Conservation (phyloP, 805 yeast species). For the Starmerella riodocensis region DNA sequence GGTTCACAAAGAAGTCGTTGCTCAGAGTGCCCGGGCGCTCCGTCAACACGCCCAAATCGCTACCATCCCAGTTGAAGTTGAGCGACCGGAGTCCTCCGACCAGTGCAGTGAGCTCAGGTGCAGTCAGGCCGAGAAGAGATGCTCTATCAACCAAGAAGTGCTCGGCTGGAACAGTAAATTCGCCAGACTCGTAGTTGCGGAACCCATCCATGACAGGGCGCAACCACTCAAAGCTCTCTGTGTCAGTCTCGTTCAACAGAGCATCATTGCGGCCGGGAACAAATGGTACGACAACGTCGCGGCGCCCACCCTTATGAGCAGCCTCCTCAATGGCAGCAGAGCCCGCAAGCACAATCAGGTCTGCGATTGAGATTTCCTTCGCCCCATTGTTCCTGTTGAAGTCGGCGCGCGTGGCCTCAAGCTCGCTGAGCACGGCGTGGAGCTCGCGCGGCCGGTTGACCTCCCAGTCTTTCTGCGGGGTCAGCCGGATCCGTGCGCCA, state of each 20-base stretch:
- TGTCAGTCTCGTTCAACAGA: conserved; percentile 9
- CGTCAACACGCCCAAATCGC: conserved; percentile 14
- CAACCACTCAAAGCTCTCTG: conserved; percentile 13
- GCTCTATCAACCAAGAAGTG: conserved; percentile 16
- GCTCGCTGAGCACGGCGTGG: conserved; percentile 5
- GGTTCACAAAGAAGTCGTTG: conserved; percentile 16
- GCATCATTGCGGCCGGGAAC: conserved; percentile 17
- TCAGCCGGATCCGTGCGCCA: conserved; percentile 17
- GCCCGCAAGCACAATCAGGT: conserved; percentile 16
- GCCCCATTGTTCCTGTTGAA: conserved; percentile 8
- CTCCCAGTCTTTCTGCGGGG: conserved; percentile 18
- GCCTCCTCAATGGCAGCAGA: conserved; percentile 14
- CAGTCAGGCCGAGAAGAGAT: conserved; percentile 10
- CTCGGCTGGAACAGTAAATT: conserved; percentile 12
- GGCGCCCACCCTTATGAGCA: conserved; percentile 8
- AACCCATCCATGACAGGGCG: conserved; percentile 18
- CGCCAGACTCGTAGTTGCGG: conserved; percentile 15
- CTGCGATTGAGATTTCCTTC: conserved; percentile 14
- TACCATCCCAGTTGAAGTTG: conserved; percentile 14
- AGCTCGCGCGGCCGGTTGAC: conserved; percentile 17
- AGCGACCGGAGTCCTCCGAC: conserved; percentile 16
- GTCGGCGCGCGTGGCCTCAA: conserved; percentile 4
- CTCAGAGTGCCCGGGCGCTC: conserved; percentile 6
- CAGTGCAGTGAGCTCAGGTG: conserved; percentile 16
- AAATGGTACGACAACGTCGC: conserved; percentile 12